phyloP scores from a whole-genome alignment of 192 early-diverging fungal species.

The Tieghemiomyces parasiticus region DNA sequence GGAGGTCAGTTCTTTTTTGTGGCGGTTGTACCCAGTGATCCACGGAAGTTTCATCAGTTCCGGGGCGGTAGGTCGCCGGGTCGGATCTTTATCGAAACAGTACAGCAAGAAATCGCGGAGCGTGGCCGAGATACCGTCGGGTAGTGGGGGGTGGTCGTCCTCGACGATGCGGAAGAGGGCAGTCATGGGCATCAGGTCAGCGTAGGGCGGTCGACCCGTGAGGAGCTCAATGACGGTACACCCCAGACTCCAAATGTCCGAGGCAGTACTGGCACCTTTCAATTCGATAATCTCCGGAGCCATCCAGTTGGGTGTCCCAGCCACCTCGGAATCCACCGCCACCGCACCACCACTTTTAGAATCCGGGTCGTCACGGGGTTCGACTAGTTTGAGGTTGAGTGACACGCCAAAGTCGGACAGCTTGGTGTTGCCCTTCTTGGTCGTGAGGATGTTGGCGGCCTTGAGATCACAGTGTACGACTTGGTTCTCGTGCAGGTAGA shows the following conservation, averaged over 20 bases:
- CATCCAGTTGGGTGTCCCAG: slow-evolving; percentile 83
- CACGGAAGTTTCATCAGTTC: slow-evolving; percentile 63
- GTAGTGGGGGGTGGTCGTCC: slow-evolving; percentile 76
- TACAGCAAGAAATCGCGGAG: slow-evolving; percentile 64
- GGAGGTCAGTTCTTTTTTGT: slow-evolving; percentile 31
- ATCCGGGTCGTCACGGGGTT: slow-evolving; percentile 42
- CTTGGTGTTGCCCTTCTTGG: slow-evolving; percentile 92
- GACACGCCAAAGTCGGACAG: slow-evolving; percentile 95
- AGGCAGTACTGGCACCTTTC: slow-evolving; percentile 69
- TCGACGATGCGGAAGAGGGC: slow-evolving; percentile 91
- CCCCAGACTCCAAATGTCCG: slow-evolving; percentile 93
- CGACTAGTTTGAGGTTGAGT: slow-evolving; percentile 60
- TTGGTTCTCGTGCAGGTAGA: slow-evolving; percentile 76
- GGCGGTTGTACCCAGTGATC: slow-evolving; percentile 34
- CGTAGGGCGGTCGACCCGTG: slow-evolving; percentile 86
- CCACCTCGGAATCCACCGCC: slow-evolving; percentile 63
- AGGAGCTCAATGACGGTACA: slow-evolving; percentile 89
- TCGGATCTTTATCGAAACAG: slow-evolving; percentile 77
- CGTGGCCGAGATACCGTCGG: slow-evolving; percentile 59
- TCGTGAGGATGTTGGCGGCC: slow-evolving; percentile 90
- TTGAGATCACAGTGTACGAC: slow-evolving; percentile 95
- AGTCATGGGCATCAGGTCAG: slow-evolving; percentile 69
- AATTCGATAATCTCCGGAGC: slow-evolving; percentile 87
- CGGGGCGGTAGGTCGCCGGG: slow-evolving; percentile 52
- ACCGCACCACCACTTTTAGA: too few relatives aligned